phyloP scores from a whole-genome alignment of 148 eudicot genomes.

The Arctostaphylos glauca region DNA sequence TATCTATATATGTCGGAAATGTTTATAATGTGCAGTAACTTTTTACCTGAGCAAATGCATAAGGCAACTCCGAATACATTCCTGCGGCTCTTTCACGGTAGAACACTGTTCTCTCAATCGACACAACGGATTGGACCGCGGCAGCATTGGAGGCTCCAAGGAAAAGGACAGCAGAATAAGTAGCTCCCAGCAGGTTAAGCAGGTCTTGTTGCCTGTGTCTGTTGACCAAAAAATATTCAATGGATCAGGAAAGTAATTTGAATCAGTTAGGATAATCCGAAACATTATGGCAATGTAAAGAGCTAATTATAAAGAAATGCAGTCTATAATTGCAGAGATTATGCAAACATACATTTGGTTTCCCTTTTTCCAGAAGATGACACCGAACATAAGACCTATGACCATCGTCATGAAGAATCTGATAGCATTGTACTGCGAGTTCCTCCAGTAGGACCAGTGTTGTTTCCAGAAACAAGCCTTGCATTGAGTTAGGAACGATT shows the following conservation, averaged over 20 bases:
- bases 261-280: background rate
- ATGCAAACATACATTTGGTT: conserved; percentile 29
- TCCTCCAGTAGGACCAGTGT: conserved; percentile 48
- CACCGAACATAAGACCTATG: conserved; percentile 45
- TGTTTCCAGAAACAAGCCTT: conserved; percentile 63
- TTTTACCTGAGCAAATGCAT: conserved; percentile 51
- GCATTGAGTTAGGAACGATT: conserved; percentile 40
- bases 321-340: background rate
- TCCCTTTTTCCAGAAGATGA: conserved; percentile 51
- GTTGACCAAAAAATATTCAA: background rate
- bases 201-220: conserved; percentile 46
- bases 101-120: conserved; percentile 50
- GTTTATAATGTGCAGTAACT: background rate
- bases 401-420: conserved; percentile 40
- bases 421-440: conserved; percentile 44
- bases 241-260: background rate
- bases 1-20: background rate
- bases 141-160: conserved; percentile 49
- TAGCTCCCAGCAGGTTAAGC: conserved; percentile 43
- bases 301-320: background rate
- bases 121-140: conserved; percentile 40
- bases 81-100: conserved; percentile 58
- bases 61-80: conserved; percentile 51
- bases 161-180: conserved; percentile 40
- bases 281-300: background rate